Evolutionary conservation across 2,329 filamentous ascomycete species (phyloP).

Genomic region (Diplocarpon rosae): DNA sequence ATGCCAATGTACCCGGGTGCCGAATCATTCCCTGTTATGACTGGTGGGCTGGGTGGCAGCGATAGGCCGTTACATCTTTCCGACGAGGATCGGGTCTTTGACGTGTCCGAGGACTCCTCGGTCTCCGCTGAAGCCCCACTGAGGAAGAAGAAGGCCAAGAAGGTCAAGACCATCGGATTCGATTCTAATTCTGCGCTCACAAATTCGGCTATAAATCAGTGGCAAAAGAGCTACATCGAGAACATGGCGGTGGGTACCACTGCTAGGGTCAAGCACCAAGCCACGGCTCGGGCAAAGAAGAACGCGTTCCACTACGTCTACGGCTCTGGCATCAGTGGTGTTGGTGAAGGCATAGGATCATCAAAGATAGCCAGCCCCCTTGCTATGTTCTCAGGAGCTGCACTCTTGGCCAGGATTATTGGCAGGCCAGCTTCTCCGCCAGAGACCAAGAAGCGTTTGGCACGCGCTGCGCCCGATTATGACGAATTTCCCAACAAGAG

Average conservation of each 20-base stretch:
- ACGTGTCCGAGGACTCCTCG: constrained; percentile 26
- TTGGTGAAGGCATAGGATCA: constrained; percentile 36
- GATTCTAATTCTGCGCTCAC: constrained; percentile 42
- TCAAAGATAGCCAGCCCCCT: constrained; percentile 37
- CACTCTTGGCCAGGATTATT: constrained; percentile 33
- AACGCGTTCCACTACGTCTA: constrained; percentile 53
- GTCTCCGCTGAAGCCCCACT: constrained; percentile 31
- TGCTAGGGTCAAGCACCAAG: constrained; percentile 33
- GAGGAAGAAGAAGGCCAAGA: constrained; percentile 26
- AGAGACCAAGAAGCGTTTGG: constrained; percentile 8
- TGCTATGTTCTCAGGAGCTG: constrained; percentile 45
- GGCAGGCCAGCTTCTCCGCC: constrained; percentile 2
- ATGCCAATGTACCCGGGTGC: constrained; percentile 23
- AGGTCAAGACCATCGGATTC: constrained; percentile 32
- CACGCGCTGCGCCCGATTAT: constrained; percentile 13
- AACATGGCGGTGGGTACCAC: constrained; percentile 45
- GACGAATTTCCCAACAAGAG: constrained; percentile 27
- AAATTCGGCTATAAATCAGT: constrained; percentile 44
- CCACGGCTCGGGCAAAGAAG: constrained; percentile 41
- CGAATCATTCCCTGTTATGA: constrained; percentile 23
- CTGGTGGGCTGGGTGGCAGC: constrained; percentile 14
- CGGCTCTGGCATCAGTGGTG: constrained; percentile 42
- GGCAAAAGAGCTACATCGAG: constrained; percentile 45
- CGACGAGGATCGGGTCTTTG: constrained; percentile 18
- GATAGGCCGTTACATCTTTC: constrained; percentile 15